Evolutionary conservation across 1,284 basidiomycete genomes (phyloP).

Genomic region (Cutaneotrichosporon cyanovorans): DNA sequence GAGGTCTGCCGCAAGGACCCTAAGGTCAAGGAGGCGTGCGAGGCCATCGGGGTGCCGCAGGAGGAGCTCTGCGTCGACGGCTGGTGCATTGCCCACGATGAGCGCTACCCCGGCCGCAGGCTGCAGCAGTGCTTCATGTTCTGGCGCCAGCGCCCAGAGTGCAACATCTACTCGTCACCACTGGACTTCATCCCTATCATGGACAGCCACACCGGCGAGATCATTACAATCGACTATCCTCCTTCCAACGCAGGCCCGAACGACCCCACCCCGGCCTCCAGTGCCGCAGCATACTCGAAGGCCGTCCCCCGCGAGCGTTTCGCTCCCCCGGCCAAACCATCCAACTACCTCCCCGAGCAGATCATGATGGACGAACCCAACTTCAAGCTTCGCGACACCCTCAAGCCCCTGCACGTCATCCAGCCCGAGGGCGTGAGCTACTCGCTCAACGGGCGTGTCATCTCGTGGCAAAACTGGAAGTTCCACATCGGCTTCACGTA

Average conservation of each 20-base stretch:
- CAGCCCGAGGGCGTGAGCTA: conserved; percentile 92
- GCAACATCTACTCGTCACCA: conserved; percentile 48
- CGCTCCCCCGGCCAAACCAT: conserved; percentile 41
- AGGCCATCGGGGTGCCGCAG: conserved; percentile 45
- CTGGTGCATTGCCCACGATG: conserved; percentile 49
- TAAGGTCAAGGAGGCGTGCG: conserved; percentile 41
- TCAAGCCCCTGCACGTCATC: conserved; percentile 77
- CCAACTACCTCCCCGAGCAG: conserved; percentile 48
- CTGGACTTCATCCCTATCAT: conserved; percentile 45
- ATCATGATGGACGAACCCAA: conserved; percentile 44
- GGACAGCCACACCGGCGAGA: conserved; percentile 40
- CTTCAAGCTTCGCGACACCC: conserved; percentile 59
- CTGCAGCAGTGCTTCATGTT: conserved; percentile 48
- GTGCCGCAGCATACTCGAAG: conserved; percentile 24
- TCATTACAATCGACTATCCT: conserved; percentile 45
- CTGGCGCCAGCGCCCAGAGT: conserved; percentile 39
- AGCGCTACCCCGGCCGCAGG: conserved; percentile 43
- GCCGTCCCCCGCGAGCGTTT: conserved; percentile 37
- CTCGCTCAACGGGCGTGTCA: conserved; percentile 65
- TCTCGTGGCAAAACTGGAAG: conserved; percentile 39
- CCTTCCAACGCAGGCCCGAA: conserved; percentile 21
- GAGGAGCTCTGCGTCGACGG: conserved; percentile 45
- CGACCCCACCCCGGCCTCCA: conserved; percentile 22
- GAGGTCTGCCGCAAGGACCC: conserved; percentile 43
- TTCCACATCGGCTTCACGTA: conserved; percentile 31